Percentiles rank a stretch among this genome's conserved stretches.
Conservation (phyloP, 164 flowering plant species). For the Piper longum region DNA sequence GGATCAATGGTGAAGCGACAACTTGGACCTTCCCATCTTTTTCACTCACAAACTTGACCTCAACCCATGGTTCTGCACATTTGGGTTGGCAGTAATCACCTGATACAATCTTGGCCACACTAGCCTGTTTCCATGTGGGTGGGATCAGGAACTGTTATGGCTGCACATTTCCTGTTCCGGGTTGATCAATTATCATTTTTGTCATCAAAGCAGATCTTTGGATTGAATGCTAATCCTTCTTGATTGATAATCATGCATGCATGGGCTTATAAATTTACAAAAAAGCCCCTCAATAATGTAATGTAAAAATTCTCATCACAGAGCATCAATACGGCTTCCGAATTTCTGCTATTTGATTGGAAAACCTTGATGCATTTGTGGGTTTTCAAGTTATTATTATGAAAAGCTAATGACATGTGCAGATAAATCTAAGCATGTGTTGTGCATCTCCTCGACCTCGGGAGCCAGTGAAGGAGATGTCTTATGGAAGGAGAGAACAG, state of each 20-base stretch:
- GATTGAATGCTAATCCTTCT: neutral
- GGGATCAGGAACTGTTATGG: slow-evolving; percentile 87
- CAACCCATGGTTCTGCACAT: slow-evolving; percentile 99
- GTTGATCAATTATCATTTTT: neutral
- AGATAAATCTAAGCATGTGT: too few relatives aligned
- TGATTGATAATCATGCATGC: neutral
- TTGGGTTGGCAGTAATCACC: slow-evolving; percentile 98
- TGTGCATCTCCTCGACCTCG: slow-evolving; percentile 32
- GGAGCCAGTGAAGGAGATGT: slow-evolving; percentile 27
- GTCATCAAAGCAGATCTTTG: neutral
- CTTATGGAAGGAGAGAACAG: slow-evolving; percentile 2
- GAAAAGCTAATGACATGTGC: too few relatives aligned
- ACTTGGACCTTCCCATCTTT: slow-evolving; percentile 88
- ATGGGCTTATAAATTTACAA: too few relatives aligned
- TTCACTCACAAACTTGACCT: slow-evolving; percentile 90
- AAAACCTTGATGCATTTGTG: too few relatives aligned
- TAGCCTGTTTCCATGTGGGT: slow-evolving; percentile 79
- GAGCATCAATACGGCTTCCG: too few relatives aligned
- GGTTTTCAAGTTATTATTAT: too few relatives aligned
- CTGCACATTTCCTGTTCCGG: slow-evolving; percentile 74
- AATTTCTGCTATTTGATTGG: too few relatives aligned
- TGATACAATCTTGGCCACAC: slow-evolving; percentile 82
- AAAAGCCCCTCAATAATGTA: too few relatives aligned
- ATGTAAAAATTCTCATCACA: too few relatives aligned
- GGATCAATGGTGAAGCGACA: slow-evolving; percentile 85